Evolutionary conservation across 306 rosid genomes (phyloP).

Genomic region (Quercus ilex): DNA sequence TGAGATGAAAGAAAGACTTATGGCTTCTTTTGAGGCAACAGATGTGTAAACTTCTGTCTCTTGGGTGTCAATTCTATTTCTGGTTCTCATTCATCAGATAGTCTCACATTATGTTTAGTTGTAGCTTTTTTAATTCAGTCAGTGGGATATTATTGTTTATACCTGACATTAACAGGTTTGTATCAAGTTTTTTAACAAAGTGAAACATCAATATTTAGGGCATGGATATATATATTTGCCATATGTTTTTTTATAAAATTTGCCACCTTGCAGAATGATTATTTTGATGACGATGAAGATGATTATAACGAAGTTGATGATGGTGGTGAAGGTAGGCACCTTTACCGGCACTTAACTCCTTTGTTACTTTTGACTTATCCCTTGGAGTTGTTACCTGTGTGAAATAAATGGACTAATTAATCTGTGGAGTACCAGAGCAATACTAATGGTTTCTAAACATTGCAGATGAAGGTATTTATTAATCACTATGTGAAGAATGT

Average conservation of each 20-base stretch:
- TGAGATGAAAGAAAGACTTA: too few species aligned
- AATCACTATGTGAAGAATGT: conserved; percentile 15
- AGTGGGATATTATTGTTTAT: too few species aligned
- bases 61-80: too few species aligned
- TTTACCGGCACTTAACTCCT: conserved; percentile 3
- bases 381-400: conserved; percentile 1
- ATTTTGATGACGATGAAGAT: conserved; percentile 61
- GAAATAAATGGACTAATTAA: not conserved
- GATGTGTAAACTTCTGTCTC: too few species aligned
- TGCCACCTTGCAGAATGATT: conserved; percentile 35
- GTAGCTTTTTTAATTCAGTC: too few species aligned
- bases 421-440: not conserved
- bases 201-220: too few species aligned
- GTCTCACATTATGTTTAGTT: too few species aligned
- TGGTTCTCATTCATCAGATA: too few species aligned
- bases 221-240: too few species aligned
- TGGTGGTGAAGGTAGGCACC: conserved; percentile 36
- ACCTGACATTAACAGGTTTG: too few species aligned
- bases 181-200: too few species aligned
- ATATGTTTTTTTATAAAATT: not conserved
- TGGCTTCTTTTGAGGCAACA: too few species aligned
- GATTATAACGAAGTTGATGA: conserved; percentile 29
- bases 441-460: not conserved
- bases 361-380: not conserved
- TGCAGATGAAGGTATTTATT: conserved; percentile 40